Conservation (phyloP, 1,284 basidiomycete species). For the Cutaneotrichosporon spelunceum region DNA sequence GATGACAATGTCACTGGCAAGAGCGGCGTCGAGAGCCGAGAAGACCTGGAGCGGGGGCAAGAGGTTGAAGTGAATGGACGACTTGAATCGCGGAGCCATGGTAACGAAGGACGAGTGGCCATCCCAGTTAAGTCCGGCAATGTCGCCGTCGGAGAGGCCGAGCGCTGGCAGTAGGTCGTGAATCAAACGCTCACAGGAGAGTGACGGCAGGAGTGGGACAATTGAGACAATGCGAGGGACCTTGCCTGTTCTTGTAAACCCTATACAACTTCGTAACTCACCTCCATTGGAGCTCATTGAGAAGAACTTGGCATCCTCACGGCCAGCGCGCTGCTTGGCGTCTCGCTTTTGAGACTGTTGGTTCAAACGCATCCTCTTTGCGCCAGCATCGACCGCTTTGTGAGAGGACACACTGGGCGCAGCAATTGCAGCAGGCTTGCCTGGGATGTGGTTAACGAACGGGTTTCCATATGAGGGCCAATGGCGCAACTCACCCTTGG, state of each 20-base stretch:
- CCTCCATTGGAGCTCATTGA: conserved; percentile 50
- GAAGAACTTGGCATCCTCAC: conserved; percentile 53
- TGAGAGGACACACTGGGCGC: conserved; percentile 22
- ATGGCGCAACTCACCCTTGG: conserved; percentile 63
- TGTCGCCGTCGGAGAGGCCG: conserved; percentile 59
- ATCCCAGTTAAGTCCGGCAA: conserved; percentile 23
- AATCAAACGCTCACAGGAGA: conserved; percentile 67
- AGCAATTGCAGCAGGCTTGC: conserved; percentile 58
- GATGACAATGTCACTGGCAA: conserved; percentile 85
- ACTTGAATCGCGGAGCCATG: conserved; percentile 82
- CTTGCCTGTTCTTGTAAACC: conserved; percentile 30
- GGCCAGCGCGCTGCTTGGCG: conserved; percentile 65
- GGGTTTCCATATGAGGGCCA: neutral
- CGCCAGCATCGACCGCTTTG: conserved; percentile 32
- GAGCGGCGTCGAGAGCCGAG: conserved; percentile 77
- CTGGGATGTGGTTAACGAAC: conserved; percentile 50
- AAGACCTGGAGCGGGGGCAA: conserved; percentile 70
- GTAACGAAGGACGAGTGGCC: conserved; percentile 61
- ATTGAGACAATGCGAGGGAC: conserved; percentile 54
- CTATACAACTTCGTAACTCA: conserved; percentile 11
- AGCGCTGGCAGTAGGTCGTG: conserved; percentile 66
- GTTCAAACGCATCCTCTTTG: conserved; percentile 46
- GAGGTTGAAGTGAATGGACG: conserved; percentile 79
- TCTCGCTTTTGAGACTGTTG: conserved; percentile 50
- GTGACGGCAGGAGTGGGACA: conserved; percentile 44